phyloP scores from a whole-genome alignment of 768 basidiomycete genomes.

The Rossbeevera mucosa region DNA sequence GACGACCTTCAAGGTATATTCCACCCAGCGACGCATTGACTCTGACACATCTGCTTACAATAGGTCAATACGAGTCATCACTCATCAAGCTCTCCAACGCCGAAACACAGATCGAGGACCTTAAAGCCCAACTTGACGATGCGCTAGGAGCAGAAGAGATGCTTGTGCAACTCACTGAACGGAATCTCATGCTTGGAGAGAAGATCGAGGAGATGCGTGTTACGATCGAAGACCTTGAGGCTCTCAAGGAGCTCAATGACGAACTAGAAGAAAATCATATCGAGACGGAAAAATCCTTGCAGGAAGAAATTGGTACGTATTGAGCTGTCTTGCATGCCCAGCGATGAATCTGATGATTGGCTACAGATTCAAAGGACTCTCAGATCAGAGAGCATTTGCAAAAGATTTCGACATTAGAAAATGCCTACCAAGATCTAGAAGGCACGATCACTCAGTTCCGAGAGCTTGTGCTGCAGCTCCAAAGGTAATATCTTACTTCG shows the following conservation, averaged over 20 bases:
- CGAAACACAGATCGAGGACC: slow-evolving; percentile 87
- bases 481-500: slow-evolving; percentile 47
- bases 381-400: slow-evolving; percentile 63
- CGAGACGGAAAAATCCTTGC: slow-evolving; percentile 87
- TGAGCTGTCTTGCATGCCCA: not conserved
- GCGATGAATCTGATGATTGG: slow-evolving; percentile 1
- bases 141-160: slow-evolving; percentile 95
- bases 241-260: slow-evolving; percentile 92
- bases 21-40: not conserved
- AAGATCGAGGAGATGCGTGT: slow-evolving; percentile 98
- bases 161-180: slow-evolving; percentile 90
- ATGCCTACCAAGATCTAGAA: slow-evolving; percentile 80
- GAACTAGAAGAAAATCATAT: slow-evolving; percentile 96
- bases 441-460: slow-evolving; percentile 88
- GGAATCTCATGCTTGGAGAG: slow-evolving; percentile 91
- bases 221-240: slow-evolving; percentile 93
- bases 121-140: slow-evolving; percentile 92
- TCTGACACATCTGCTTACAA: slow-evolving; percentile 4
- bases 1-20: slow-evolving; percentile 75
- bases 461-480: slow-evolving; percentile 81
- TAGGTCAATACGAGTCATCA: slow-evolving; percentile 76
- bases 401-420: slow-evolving; percentile 68
- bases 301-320: slow-evolving; percentile 78
- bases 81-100: slow-evolving; percentile 82
- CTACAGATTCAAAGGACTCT: slow-evolving; percentile 61